Base-by-base conservation (phyloP, 2,329 filamentous ascomycete genomes). In the Colletotrichum navitas region DNA sequence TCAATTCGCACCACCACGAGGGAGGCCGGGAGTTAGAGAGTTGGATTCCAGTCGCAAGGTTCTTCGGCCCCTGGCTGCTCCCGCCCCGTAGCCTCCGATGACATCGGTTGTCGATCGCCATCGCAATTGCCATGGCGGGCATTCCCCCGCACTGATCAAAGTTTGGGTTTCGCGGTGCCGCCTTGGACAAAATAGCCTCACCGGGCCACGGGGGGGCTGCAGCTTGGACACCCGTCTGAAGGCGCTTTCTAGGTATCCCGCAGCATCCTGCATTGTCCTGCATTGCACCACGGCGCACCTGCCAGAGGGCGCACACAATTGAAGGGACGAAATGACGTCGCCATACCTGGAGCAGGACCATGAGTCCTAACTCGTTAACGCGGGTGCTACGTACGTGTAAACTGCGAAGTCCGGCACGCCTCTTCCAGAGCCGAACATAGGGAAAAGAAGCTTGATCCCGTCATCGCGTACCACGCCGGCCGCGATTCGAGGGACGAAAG, bases 251-350 rank as follows among this genome's bases (percentile, higher is more conserved):
- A 51, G 0, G 3, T 16, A 43, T 24, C 36, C 47, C 21, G 26
- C 65, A 24, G 45, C 54, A 52, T 36, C 43, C 12, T 55, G 69
- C 69, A 69, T 69, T 64, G 49, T 45, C 47, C 52, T 45, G 26
- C 61, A 29, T 26, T 51, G 58, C 58, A 54, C 58, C 39, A 47
- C 12, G 7, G 56, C 56, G 24, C 49, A 49, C 55, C 34, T 58
- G 41, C 61, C 58, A 24, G 34, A 63, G 18, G n/a, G 3, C 45
- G 34, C 34, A 16, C 7, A 29, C 36, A 24, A 18, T 21, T 21
- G 16, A 49, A 51, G 18, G 39, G 36, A 68, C 43, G 65, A 26
- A 64, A 68, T 72, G 69, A 72, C 69, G 69, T 72, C 60, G 59
- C 43, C 24, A 41, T 61, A 26, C 34, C 49, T 34, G 32, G 39